Conservation (phyloP, 176 grass and related monocot genomes). For the barley (Hordeum vulgare) region MorexV3_pseudomolecules_assembly NC_058520.1:32925638-32926137, state of each 20-base stretch:
- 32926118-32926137: constrained; percentile 14
- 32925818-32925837: constrained; percentile 97
- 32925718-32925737: constrained; percentile 66
- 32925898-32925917: constrained; percentile 91
- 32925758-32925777: constrained; percentile 37
- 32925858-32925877: constrained; percentile 92
- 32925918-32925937: neutral
- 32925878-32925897: constrained; percentile 89
- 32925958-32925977: constrained; percentile 29
- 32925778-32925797: constrained; percentile 70
- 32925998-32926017: neutral
- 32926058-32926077: neutral
- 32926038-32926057: neutral
- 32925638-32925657: constrained; percentile 44
- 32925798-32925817: constrained; percentile 89
- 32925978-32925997: neutral
- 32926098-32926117: neutral
- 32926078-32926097: neutral
- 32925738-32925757: constrained; percentile 38
- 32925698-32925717: constrained; percentile 53
- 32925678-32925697: constrained; percentile 42
- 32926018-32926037: neutral
- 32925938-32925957: neutral
- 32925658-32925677: constrained; percentile 37
- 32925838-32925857: constrained; percentile 81